A percentile compares a stretch with the other conserved stretches of the same genome.
Evolutionary conservation across 805 yeast species (phyloP).

Genomic region (Candida krabiensis): DNA sequence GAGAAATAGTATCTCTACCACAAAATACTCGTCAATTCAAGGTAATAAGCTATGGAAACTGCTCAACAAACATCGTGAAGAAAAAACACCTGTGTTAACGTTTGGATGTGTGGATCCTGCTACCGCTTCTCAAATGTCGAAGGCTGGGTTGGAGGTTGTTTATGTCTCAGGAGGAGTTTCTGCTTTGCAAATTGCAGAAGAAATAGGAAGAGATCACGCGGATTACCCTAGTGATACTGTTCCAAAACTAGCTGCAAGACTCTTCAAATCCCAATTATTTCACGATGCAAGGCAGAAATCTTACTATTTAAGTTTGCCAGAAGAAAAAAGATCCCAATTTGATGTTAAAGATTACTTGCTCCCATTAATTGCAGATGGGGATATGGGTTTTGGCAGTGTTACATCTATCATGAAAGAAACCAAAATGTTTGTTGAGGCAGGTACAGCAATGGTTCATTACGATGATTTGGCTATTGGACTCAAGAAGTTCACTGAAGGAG

Average conservation of each 20-base stretch:
- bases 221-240: constrained; percentile 71
- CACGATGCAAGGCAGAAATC: constrained; percentile 46
- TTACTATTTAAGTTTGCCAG: constrained; percentile 9
- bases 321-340: constrained; percentile 19
- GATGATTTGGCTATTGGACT: constrained; percentile 69
- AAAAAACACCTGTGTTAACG: constrained; percentile 51
- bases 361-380: constrained; percentile 68
- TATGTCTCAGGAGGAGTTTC: constrained; percentile 66
- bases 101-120: constrained; percentile 64
- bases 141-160: constrained; percentile 47
- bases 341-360: constrained; percentile 48
- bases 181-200: constrained; percentile 58
- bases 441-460: constrained; percentile 65
- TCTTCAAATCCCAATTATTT: constrained; percentile 56
- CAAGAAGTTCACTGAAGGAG: constrained; percentile 63
- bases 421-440: constrained; percentile 63
- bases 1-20: constrained; percentile 46
- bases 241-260: constrained; percentile 62
- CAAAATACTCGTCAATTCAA: constrained; percentile 50
- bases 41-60: constrained; percentile 51
- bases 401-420: constrained; percentile 65
- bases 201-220: constrained; percentile 65
- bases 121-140: constrained; percentile 57
- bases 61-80: constrained; percentile 39
- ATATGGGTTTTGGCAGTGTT: constrained; percentile 65